phyloP scores from a whole-genome alignment of 2,329 filamentous ascomycete species.

The Talaromyces sp. region DNA sequence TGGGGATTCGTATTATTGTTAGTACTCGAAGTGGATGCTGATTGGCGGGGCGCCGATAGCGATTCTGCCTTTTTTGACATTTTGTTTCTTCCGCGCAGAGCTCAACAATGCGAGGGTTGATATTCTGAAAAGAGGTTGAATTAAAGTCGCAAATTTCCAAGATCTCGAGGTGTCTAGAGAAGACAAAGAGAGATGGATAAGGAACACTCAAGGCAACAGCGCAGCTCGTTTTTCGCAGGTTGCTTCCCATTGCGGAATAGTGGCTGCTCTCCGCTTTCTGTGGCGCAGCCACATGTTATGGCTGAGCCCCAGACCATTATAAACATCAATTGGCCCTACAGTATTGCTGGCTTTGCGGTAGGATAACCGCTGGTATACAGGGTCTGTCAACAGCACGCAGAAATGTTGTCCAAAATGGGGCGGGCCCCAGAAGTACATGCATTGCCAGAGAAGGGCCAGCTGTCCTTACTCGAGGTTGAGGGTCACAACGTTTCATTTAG shows the following conservation, averaged over 20 bases:
- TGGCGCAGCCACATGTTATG: not conserved
- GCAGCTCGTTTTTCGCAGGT: slow-evolving; percentile 1
- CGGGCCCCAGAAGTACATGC: not conserved
- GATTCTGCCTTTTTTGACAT: not conserved
- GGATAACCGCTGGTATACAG: not conserved
- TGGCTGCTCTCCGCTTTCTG: not conserved
- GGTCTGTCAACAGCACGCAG: not conserved
- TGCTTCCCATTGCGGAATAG: slow-evolving; percentile 2
- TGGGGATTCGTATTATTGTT: not conserved
- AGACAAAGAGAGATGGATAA: not conserved
- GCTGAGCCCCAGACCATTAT: not conserved
- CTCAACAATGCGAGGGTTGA: not conserved
- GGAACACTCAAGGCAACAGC: not conserved
- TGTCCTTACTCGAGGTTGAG: not conserved
- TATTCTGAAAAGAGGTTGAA: not conserved
- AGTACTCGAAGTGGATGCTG: not conserved
- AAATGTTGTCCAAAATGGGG: not conserved
- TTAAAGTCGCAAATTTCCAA: not conserved
- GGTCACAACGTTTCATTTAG: not conserved
- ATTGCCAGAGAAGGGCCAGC: not conserved
- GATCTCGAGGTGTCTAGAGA: not conserved
- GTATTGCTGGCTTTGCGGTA: not conserved
- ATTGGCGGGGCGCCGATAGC: not conserved
- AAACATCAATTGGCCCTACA: not conserved
- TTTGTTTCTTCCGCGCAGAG: not conserved